Base-by-base conservation (phyloP, 2,329 filamentous ascomycete genomes). In the Ploettnerulaceae sp. region DNA sequence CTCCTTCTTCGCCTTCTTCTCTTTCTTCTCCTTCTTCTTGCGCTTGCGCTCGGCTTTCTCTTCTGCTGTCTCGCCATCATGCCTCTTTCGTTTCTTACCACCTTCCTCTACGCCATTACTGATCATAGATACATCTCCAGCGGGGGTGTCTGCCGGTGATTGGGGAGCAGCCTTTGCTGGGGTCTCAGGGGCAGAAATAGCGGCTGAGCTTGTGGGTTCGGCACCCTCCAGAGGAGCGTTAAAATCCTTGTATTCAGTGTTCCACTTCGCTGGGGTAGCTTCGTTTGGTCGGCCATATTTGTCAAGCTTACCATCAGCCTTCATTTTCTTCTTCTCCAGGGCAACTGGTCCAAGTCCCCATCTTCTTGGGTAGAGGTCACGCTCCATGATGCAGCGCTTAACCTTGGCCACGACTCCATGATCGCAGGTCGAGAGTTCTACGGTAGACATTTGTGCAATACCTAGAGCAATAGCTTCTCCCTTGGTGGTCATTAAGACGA, bases 301-400 rank as follows among this genome's bases (percentile, higher is more conserved):
- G 76, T 98, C 93, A 51, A 98, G 84, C 73, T 96, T 95, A 69
- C 93, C 93, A 59, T 89, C 86, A 43, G 90, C 88, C 82, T 97
- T 97, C 76, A 98, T 82, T 81, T 97, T 96, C 86, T 98, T 98
- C 83, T 98, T 98, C 78, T 97, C 89, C 38, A 85, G 72, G 39
- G 93, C 93, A 51, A 91, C 84, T 43, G 93, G 91, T 53, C 93
- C 93, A 65, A 97, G 81, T 57, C 93, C 93, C 93, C 93, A 98
- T 75, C 91, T 78, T 67, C 89, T 81, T 55, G 93, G 93, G 78
- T 98, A 98, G 49, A 97, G 77, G 67, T 97, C 93, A 62, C 93
- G 87, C 77, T 98, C 93, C 93, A 98, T 98, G 70, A 98, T 98
- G 71, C 90, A 95, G 62, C 93, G 85, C 84, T 98, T 98, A 67